Conservation (phyloP, 768 basidiomycete genomes). For the Tylopilus cervinicoccineus region DNA sequence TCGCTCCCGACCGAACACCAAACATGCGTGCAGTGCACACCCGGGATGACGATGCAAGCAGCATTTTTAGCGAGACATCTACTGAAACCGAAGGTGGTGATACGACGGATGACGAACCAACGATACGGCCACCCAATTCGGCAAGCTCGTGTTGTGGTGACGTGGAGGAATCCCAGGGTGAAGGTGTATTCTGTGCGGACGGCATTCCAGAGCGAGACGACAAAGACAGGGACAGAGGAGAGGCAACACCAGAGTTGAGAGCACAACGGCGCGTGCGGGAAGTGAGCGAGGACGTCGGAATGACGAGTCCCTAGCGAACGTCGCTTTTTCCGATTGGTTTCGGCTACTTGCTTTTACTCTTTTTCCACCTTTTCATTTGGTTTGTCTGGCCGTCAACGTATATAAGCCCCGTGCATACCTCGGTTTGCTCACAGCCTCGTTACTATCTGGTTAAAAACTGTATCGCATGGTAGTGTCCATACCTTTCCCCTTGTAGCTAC, state of each 20-base stretch:
- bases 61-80: constrained; percentile 37
- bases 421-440: constrained; percentile 8
- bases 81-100: constrained; percentile 51
- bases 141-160: constrained; percentile 37
- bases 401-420: constrained; percentile 26
- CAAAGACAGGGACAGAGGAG: constrained; percentile 27
- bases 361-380: neutral
- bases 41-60: constrained; percentile 32
- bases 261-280: constrained; percentile 27
- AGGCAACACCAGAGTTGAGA: constrained; percentile 31
- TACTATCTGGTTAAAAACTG: constrained; percentile 16
- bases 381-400: constrained; percentile 12
- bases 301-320: constrained; percentile 27
- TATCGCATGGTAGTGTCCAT: constrained; percentile 29
- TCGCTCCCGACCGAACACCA: constrained; percentile 33
- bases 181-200: constrained; percentile 26
- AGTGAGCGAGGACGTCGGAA: constrained; percentile 30
- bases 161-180: constrained; percentile 31
- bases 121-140: constrained; percentile 55
- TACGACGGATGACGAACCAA: constrained; percentile 79
- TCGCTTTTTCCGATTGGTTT: neutral
- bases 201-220: constrained; percentile 18
- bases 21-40: constrained; percentile 21
- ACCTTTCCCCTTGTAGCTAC: constrained; percentile 15
- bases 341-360: neutral